Base-by-base conservation (phyloP, 352 stramenopile genomes). In the Phytophthora colocasiae region DNA sequence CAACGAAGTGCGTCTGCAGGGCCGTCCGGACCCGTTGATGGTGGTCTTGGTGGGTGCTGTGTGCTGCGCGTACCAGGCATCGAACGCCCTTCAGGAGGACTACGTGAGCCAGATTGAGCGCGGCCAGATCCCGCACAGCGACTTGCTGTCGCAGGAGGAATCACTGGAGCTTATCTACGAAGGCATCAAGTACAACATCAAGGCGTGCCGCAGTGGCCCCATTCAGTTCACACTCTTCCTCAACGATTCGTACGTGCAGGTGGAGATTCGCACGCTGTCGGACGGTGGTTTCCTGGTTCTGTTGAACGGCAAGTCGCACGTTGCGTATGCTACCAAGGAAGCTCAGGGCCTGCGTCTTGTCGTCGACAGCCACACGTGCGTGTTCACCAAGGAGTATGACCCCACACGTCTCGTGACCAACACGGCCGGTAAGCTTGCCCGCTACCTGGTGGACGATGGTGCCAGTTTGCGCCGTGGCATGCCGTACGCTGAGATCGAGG, bases 351-450 rank as follows among this genome's bases (percentile, higher is more conserved):
- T 98, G 51, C 89, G 96, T 45, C 81, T 99, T 56, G 91, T 92
- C 38, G 90, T 98, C 36, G 98, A 99, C 71, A 93, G 94, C 49
- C 85, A 90, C 58, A 99, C 95, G 56, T 97, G 98, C 58, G 85
- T 98, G 34, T 99, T 99, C 83, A 98, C 97, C 6, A 98, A 98
- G 60, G 98, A 99, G 76, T 99, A 99, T 78, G 98, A 99, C 75
- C 98, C 98, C 22, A 98, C 98, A 6, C 96, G 96, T 34, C 88
- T 99, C 5, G 88, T 97, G 47, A 98, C 97, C 27, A 98, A 99
- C 80, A 98, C 98, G 50, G 97, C 97, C 2, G 98, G 98, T 45
- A 99, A 99, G 81, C 84, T 99, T 10, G 97, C 98, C n/a, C 97
- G 98, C 41, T 99, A 98, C 75, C 83, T 99, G n/a, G 97, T 99